Conservation (phyloP, 495 filamentous ascomycete genomes). For the Choiromyces venosus region DNA sequence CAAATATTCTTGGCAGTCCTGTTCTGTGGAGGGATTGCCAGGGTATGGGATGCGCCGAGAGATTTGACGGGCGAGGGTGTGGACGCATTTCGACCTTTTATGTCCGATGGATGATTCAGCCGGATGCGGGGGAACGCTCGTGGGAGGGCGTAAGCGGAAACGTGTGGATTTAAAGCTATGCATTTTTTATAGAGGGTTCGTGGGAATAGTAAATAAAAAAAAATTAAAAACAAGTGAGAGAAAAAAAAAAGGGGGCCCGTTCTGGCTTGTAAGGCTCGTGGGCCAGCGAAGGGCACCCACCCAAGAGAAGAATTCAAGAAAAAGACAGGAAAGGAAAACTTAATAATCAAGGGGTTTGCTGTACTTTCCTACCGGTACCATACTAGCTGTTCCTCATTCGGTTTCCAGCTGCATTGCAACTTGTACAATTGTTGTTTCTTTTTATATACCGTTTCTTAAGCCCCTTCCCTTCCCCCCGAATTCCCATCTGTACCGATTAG, state of each 20-base stretch:
- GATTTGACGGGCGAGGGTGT: conserved; percentile 38
- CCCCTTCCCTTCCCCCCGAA: background rate
- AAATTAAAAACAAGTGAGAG: background rate
- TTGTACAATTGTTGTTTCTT: conserved; percentile 1
- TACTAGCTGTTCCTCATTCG: background rate
- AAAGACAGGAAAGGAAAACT: background rate
- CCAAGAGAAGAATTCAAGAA: background rate
- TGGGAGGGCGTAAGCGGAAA: conserved; percentile 2
- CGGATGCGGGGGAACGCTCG: conserved; percentile 33
- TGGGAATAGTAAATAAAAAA: background rate
- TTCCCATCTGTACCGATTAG: background rate
- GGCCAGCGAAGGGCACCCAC: background rate
- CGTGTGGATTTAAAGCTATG: background rate
- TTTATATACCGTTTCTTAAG: background rate
- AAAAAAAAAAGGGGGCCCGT: background rate
- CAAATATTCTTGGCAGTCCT: background rate
- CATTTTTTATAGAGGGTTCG: conserved; percentile 16
- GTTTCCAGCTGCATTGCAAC: background rate
- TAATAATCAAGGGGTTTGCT: background rate
- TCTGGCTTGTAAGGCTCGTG: background rate
- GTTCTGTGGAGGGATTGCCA: conserved; percentile 17
- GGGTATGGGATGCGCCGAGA: conserved; percentile 32
- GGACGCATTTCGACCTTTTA: conserved; percentile 32
- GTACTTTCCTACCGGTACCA: background rate
- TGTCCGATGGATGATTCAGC: conserved; percentile 34